phyloP scores from a whole-genome alignment of 2,329 filamentous ascomycete species.

The Cladobotryum mycophilum region DNA sequence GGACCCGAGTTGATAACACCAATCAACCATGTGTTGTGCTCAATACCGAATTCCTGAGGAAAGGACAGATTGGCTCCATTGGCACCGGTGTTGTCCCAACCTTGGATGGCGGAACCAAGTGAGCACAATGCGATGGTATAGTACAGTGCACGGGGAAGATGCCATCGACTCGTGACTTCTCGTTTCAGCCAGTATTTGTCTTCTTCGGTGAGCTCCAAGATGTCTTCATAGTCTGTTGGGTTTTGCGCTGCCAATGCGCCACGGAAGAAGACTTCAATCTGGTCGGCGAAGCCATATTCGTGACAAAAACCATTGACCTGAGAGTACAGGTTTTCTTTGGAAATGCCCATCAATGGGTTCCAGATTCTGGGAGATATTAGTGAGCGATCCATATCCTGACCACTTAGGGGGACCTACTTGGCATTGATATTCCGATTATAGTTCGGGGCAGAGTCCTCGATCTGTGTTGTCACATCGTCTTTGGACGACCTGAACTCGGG shows the following conservation, averaged over 20 bases:
- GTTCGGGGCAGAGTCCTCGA: slow-evolving; percentile 14
- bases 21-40: slow-evolving; percentile 42
- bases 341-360: slow-evolving; percentile 22
- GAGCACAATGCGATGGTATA: slow-evolving; percentile 24
- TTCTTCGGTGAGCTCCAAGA: slow-evolving; percentile 19
- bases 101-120: slow-evolving; percentile 26
- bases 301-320: slow-evolving; percentile 21
- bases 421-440: slow-evolving; percentile 27
- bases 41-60: slow-evolving; percentile 29
- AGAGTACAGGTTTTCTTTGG: slow-evolving; percentile 15
- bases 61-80: slow-evolving; percentile 36
- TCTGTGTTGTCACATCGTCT: slow-evolving; percentile 18
- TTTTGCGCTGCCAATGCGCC: slow-evolving; percentile 25
- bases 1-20: slow-evolving; percentile 48
- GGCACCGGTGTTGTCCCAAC: slow-evolving; percentile 41
- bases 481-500: slow-evolving; percentile 13
- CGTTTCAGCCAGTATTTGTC: slow-evolving; percentile 19
- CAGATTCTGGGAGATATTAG: slow-evolving; percentile 16
- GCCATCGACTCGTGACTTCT: slow-evolving; percentile 25
- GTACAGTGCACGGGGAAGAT: slow-evolving; percentile 21
- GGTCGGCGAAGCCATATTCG: slow-evolving; percentile 22
- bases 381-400: no score
- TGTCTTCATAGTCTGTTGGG: slow-evolving; percentile 13
- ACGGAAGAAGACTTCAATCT: slow-evolving; percentile 21
- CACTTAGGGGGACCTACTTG: slow-evolving; percentile 14